Conservation (phyloP, 495 filamentous ascomycete species). For the Letharia lupina region DNA sequence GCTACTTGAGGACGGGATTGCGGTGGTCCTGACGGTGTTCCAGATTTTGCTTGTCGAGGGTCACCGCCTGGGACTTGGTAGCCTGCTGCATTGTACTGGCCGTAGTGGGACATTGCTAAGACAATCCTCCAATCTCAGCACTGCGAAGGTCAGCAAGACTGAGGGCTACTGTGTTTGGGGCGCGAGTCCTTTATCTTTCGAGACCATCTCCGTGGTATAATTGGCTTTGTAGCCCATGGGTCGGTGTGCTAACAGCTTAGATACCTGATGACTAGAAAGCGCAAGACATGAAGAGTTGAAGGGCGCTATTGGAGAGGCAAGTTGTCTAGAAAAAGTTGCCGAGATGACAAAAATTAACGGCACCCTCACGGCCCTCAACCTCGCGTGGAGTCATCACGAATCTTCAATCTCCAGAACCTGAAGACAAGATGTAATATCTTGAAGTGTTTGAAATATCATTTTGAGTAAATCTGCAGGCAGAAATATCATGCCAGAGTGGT, state of each 20-base stretch:
- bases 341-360: no score
- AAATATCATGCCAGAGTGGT: no score
- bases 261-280: neutral
- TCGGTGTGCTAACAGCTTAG: neutral
- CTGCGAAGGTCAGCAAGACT: neutral
- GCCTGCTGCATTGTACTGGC: slow-evolving; percentile 3
- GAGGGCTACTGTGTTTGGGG: slow-evolving; percentile 1
- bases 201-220: neutral
- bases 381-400: no score
- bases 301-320: neutral
- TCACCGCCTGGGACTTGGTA: slow-evolving; percentile 35
- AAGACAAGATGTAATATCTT: no score
- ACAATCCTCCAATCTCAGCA: neutral
- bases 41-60: slow-evolving; percentile 29
- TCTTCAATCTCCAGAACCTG: no score
- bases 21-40: slow-evolving; percentile 2
- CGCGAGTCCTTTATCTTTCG: neutral
- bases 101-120: slow-evolving; percentile 11
- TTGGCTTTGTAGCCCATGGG: neutral
- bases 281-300: slow-evolving; percentile 6
- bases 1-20: slow-evolving; percentile 29
- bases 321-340: neutral
- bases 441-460: no score
- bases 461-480: no score
- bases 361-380: no score